These are phyloP conservation scores for Lepidopterella palustris DNA, from an alignment of 495 filamentous ascomycete species.

Conservation along the genomic window DNA sequence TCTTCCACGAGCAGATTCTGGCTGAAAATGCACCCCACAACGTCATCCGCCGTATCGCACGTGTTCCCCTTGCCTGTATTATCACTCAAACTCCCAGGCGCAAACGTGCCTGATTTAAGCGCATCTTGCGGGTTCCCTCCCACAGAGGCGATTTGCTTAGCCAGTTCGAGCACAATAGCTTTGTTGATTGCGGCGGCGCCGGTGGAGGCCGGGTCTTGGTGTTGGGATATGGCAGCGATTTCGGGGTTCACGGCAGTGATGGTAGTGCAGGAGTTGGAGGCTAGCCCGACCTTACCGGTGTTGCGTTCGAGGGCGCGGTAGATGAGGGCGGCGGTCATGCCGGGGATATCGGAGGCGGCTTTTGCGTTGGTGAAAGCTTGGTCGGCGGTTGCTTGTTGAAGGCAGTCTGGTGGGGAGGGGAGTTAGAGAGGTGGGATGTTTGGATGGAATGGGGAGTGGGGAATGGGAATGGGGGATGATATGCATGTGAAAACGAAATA, in stretches of 20 bases:
- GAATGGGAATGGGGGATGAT: too few species aligned
- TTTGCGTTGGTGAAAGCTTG: slow-evolving; percentile 67
- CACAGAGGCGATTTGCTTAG: slow-evolving; percentile 48
- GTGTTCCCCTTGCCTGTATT: slow-evolving; percentile 52
- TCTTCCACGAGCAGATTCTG: slow-evolving; percentile 54
- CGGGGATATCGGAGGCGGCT: slow-evolving; percentile 50
- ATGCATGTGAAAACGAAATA: too few species aligned
- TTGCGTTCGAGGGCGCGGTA: slow-evolving; percentile 61
- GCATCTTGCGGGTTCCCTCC: slow-evolving; percentile 54
- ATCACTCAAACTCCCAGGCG: slow-evolving; percentile 52
- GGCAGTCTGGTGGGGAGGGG: slow-evolving; percentile 44
- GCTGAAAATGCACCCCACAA: slow-evolving; percentile 56
- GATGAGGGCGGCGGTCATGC: slow-evolving; percentile 52
- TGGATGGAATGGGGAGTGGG: too few species aligned
- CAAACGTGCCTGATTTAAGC: slow-evolving; percentile 52
- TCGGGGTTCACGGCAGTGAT: slow-evolving; percentile 35
- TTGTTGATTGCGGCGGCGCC: slow-evolving; percentile 48
- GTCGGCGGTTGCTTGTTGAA: slow-evolving; percentile 61
- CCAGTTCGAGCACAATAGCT: slow-evolving; percentile 49
- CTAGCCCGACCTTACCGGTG: slow-evolving; percentile 50
- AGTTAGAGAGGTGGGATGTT: background rate
- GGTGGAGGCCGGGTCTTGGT: slow-evolving; percentile 48
- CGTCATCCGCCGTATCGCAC: slow-evolving; percentile 45
- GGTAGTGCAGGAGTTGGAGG: slow-evolving; percentile 46
- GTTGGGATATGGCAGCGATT: slow-evolving; percentile 27